Evolutionary conservation across 768 basidiomycete species (phyloP).

Genomic region (Mycena kentingensis): DNA sequence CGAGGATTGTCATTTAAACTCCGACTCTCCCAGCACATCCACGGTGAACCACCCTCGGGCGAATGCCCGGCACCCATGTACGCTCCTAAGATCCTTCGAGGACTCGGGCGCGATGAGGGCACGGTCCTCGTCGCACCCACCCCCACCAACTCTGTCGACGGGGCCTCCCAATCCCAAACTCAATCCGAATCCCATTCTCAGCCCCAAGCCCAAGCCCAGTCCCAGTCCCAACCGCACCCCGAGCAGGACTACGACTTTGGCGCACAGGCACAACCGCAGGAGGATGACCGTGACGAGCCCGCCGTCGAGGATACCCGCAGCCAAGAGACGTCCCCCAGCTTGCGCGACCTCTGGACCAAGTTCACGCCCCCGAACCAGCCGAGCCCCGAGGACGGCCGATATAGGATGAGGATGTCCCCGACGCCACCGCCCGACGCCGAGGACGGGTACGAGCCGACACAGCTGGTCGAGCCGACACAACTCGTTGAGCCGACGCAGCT

Average conservation of each 20-base stretch:
- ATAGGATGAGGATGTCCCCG: too few species aligned
- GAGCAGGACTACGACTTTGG: slow-evolving; percentile 20
- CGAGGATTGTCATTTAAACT: slow-evolving; percentile 8
- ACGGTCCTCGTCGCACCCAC: slow-evolving; percentile 54
- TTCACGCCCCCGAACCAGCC: slow-evolving; percentile 21
- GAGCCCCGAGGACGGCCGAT: slow-evolving; percentile 22
- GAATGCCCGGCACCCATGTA: not conserved
- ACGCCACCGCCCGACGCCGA: not conserved
- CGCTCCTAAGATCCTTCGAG: not conserved
- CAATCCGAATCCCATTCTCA: slow-evolving; percentile 7
- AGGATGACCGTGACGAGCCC: not conserved
- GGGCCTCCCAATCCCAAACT: slow-evolving; percentile 38
- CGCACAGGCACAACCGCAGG: slow-evolving; percentile 14
- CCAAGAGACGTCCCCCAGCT: slow-evolving; percentile 42
- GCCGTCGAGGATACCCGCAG: slow-evolving; percentile 26
- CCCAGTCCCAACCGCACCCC: slow-evolving; percentile 15
- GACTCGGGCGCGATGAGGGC: slow-evolving; percentile 9
- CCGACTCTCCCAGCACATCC: slow-evolving; percentile 10
- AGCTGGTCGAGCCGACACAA: slow-evolving; percentile 17
- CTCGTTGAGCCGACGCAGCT: slow-evolving; percentile 8
- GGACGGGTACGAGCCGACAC: not conserved
- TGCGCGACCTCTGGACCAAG: slow-evolving; percentile 36
- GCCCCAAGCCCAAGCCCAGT: slow-evolving; percentile 10
- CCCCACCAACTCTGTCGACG: slow-evolving; percentile 56
- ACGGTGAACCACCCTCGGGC: slow-evolving; percentile 7